Conservation (phyloP, 805 yeast genomes). For the Schizosaccharomyces lindneri region DNA sequence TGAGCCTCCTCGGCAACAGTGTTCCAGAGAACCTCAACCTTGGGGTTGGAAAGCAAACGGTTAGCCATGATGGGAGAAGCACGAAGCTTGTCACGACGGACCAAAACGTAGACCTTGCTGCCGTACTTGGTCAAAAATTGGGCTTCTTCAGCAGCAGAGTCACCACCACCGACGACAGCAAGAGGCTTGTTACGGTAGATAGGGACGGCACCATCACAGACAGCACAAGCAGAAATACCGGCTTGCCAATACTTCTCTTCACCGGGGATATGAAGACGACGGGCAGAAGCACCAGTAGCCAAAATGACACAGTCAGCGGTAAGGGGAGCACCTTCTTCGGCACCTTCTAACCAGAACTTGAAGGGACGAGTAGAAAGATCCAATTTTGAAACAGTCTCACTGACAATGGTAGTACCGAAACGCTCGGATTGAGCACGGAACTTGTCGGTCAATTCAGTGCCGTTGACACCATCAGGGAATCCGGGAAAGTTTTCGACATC, state of each 20-base stretch:
- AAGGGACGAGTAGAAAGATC: slow-evolving; percentile 76
- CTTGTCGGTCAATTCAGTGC: slow-evolving; percentile 70
- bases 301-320: slow-evolving; percentile 79
- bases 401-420: slow-evolving; percentile 82
- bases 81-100: slow-evolving; percentile 80
- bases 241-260: slow-evolving; percentile 97
- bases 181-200: slow-evolving; percentile 93
- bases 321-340: slow-evolving; percentile 73
- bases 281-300: slow-evolving; percentile 97
- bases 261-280: slow-evolving; percentile 80
- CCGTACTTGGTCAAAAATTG: slow-evolving; percentile 90
- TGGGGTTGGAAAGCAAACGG: slow-evolving; percentile 62
- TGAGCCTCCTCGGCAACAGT: slow-evolving; percentile 67
- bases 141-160: slow-evolving; percentile 98
- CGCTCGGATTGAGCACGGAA: slow-evolving; percentile 73
- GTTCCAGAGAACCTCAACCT: slow-evolving; percentile 75
- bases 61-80: slow-evolving; percentile 95
- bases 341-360: slow-evolving; percentile 90
- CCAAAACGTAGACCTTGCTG: slow-evolving; percentile 77
- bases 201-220: slow-evolving; percentile 98
- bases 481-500: slow-evolving; percentile 97
- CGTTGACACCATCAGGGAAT: slow-evolving; percentile 79
- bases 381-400: slow-evolving; percentile 83
- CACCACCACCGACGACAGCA: slow-evolving; percentile 98
- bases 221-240: slow-evolving; percentile 98